A percentile compares a stretch with the other conserved stretches of the same genome.
phyloP scores from a whole-genome alignment of 345 rosid species.

The Cochlearia excelsa region DNA sequence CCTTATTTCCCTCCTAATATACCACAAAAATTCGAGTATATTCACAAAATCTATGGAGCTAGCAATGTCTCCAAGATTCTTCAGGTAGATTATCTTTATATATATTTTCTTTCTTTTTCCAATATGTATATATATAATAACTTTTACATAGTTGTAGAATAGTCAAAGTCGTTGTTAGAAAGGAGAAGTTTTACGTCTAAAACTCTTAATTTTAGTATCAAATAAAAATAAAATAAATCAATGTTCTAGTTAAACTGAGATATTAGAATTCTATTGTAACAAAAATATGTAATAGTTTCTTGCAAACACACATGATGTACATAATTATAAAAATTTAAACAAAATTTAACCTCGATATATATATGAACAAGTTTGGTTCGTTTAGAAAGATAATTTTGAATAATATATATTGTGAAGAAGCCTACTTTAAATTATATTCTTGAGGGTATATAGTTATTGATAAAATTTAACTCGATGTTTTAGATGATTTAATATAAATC shows the following conservation, averaged over 20 bases:
- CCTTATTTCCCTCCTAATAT: constrained; percentile 43
- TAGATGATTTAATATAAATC: no score
- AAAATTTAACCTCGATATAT: no score
- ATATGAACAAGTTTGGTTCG: no score
- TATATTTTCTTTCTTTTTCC: constrained; percentile 1
- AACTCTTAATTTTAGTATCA: not conserved
- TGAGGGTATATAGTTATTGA: no score
- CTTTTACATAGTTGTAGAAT: not conserved
- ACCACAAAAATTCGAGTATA: constrained; percentile 44
- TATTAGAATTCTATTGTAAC: not conserved
- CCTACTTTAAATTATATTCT: no score
- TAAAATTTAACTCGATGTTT: no score
- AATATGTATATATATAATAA: not conserved
- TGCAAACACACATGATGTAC: no score
- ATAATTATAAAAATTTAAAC: no score
- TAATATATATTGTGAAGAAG: no score
- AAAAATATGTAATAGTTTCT: not conserved
- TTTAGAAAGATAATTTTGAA: no score
- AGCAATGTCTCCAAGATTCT: constrained; percentile 53
- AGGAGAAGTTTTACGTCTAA: constrained; percentile 21
- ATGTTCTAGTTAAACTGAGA: not conserved
- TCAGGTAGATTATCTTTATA: constrained; percentile 33
- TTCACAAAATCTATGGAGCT: constrained; percentile 59
- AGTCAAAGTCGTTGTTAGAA: constrained; percentile 16
- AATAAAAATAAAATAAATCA: not conserved